These are phyloP conservation scores for Globisporangium orthogonon DNA, from an alignment of 352 stramenopile species.

Conservation along the genomic window DNA sequence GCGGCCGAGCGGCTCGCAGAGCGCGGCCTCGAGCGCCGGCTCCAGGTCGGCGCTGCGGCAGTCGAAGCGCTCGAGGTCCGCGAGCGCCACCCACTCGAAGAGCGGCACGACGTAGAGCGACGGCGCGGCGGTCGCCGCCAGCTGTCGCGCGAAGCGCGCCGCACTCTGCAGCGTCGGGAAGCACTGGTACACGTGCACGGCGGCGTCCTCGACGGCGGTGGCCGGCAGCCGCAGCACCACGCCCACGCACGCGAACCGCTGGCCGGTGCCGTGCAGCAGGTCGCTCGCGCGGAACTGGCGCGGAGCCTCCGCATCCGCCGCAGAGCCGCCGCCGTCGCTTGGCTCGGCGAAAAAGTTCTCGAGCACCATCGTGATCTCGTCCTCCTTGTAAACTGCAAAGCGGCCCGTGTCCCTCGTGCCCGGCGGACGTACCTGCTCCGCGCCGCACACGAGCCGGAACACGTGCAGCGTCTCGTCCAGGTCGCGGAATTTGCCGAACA, in stretches of 20 bases:
- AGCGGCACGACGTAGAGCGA: conserved; percentile 61
- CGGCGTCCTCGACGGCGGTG: conserved; percentile 40
- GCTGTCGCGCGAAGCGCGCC: conserved; percentile 62
- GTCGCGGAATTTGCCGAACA: conserved; percentile 70
- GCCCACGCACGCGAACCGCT: conserved; percentile 69
- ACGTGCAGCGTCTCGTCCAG: conserved; percentile 50
- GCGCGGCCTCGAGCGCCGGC: conserved; percentile 40
- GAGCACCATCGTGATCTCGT: conserved; percentile 74
- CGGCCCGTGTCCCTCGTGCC: conserved; percentile 31
- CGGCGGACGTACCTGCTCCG: conserved; percentile 30
- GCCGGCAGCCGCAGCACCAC: conserved; percentile 23
- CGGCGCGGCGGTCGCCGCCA: conserved; percentile 25
- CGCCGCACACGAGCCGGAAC: conserved; percentile 58
- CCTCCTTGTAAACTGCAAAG: conserved; percentile 79
- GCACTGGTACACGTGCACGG: conserved; percentile 75
- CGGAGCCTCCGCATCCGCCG: neutral
- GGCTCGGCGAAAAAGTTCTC: conserved; percentile 54
- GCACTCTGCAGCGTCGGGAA: conserved; percentile 76
- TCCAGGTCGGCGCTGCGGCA: conserved; percentile 51
- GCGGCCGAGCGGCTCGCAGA: conserved; percentile 8
- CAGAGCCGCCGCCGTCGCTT: too few species aligned
- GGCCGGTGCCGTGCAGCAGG: conserved; percentile 43
- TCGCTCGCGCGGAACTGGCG: conserved; percentile 47
- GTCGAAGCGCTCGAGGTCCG: conserved; percentile 70
- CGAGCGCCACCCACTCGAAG: conserved; percentile 69